Conservation (phyloP, 192 early-diverging fungal genomes). For the Geranomyces variabilis region DNA sequence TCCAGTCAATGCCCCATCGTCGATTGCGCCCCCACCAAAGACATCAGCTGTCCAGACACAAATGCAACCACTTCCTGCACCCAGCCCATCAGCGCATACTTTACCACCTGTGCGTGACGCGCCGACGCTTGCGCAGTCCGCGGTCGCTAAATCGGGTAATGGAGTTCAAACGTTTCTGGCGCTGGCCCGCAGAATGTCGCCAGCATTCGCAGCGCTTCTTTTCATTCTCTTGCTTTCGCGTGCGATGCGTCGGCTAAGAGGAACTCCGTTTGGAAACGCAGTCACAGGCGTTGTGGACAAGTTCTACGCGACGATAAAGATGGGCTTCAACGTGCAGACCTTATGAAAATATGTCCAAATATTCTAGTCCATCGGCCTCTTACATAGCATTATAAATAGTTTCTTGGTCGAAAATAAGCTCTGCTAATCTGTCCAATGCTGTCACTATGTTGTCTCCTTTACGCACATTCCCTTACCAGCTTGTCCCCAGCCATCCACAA, state of each 20-base stretch:
- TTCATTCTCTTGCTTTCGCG: background rate
- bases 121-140: background rate
- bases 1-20: background rate
- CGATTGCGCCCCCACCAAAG: background rate
- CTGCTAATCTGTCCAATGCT: too few relatives aligned
- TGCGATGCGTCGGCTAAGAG: background rate
- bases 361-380: too few relatives aligned
- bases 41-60: background rate
- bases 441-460: background rate
- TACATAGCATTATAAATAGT: background rate
- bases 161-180: background rate
- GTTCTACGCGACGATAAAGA: constrained; percentile 15
- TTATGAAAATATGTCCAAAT: background rate
- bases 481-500: constrained; percentile 63
- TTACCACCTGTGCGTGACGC: background rate
- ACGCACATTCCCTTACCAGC: constrained; percentile 26
- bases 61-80: background rate
- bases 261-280: constrained; percentile 13
- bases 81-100: background rate
- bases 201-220: background rate
- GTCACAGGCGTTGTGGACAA: constrained; percentile 13
- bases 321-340: constrained; percentile 33
- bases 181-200: background rate
- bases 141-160: background rate
- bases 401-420: too few relatives aligned